Evolutionary conservation across 768 basidiomycete species (phyloP), one percentile per base, ranked within the genome.

Genomic region (Suillus spraguei): DNA sequence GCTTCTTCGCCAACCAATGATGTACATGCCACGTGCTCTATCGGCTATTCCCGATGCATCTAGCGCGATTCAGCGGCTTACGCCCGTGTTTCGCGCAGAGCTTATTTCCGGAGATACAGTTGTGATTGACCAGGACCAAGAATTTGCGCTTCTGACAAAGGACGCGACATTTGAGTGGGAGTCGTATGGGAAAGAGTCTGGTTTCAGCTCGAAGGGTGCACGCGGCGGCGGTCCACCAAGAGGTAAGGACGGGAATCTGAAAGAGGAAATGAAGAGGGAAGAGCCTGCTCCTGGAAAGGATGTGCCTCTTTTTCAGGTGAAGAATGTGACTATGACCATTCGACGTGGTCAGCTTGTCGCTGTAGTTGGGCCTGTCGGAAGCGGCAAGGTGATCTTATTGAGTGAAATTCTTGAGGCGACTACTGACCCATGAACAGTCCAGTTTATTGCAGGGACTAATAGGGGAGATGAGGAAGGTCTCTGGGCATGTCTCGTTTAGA

Each of bases 81-180:
- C 73, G 7, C 69, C 69, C 20, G 76, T 89, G 2, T 67, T 67
- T 59, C 73, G 81, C 41, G 88, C 90, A 0, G 85, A 89, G 68
- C 72, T 80, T 14, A 78, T 82, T 63, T 75, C 74, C 4, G 78
- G 76, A 22, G 76, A 78, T 2, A 70, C 80, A 3, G 72, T 86
- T 54, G 60, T 66, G 13, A 77, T 88, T 47, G 80, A 89, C 66
- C 74, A 74, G 14, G 61, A 72, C 14, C 80, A 85, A 61, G 74
- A 81, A 58, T 71, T 74, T 46, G 89, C 87, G 4, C 68, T 92
- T 13, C 68, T 78, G 0, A 82, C 85, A 5, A 69, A 77, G n/a
- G 74, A 84, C 60, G 87, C 83, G 17, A 81, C 83, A 1, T 91
- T 91, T 68, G 80, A 84, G 69, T 91, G 90, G 90, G 87, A 87